phyloP scores from a whole-genome alignment of 1,284 basidiomycete species.

The Marasmius tenuissimus region DNA sequence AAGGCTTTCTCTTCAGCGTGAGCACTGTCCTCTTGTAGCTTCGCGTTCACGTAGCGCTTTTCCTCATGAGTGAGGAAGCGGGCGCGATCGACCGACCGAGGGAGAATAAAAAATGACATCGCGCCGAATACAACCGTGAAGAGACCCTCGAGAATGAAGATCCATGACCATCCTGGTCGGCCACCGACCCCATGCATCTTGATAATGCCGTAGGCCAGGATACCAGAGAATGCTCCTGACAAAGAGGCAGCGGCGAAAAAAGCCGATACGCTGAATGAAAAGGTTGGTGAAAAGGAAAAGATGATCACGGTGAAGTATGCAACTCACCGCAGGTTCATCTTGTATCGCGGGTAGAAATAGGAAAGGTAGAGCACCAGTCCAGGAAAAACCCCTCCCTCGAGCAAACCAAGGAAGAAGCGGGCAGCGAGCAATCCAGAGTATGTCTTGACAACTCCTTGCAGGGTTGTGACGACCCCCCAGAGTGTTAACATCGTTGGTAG shows the following conservation, averaged over 20 bases:
- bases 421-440: slow-evolving; percentile 57
- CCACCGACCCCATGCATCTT: slow-evolving; percentile 50
- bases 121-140: slow-evolving; percentile 12
- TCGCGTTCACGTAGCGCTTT: slow-evolving; percentile 7
- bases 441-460: slow-evolving; percentile 55
- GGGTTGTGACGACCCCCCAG: slow-evolving; percentile 57
- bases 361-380: slow-evolving; percentile 59
- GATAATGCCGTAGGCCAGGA: slow-evolving; percentile 59
- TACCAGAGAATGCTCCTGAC: slow-evolving; percentile 63
- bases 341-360: slow-evolving; percentile 57
- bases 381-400: slow-evolving; percentile 65
- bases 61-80: slow-evolving; percentile 11
- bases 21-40: slow-evolving; percentile 26
- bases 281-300: neutral
- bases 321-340: slow-evolving; percentile 52
- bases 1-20: slow-evolving; percentile 32
- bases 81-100: slow-evolving; percentile 5
- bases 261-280: too few species aligned
- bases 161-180: slow-evolving; percentile 53
- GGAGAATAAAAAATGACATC: slow-evolving; percentile 7
- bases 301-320: neutral
- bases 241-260: slow-evolving; percentile 58
- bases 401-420: slow-evolving; percentile 65
- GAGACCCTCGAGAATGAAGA: slow-evolving; percentile 43
- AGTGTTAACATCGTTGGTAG: slow-evolving; percentile 54